Percentiles rank a stretch among this genome's conserved stretches.
Conservation (phyloP, 768 basidiomycete species). For the Boletus tylopilopsis region DNA sequence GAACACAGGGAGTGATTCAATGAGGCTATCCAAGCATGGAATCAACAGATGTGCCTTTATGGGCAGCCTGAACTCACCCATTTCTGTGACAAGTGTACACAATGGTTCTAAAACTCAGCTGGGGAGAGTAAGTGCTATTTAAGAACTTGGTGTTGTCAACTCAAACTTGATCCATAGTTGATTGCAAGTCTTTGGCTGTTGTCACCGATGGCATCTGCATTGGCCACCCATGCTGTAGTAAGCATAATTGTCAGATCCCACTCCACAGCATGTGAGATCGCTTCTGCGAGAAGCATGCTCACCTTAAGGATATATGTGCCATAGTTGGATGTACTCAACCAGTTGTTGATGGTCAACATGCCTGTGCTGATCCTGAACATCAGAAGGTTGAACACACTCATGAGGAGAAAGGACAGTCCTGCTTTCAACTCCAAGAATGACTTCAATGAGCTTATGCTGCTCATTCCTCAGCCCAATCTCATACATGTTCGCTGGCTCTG, state of each 20-base stretch:
- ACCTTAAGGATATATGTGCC: neutral
- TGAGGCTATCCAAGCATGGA: neutral
- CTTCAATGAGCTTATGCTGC: too few species aligned
- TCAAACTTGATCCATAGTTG: neutral
- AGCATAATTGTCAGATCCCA: neutral
- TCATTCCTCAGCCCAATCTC: too few species aligned
- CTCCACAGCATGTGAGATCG: neutral
- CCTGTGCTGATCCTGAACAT: too few species aligned
- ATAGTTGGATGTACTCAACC: constrained; percentile 19
- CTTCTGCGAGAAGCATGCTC: neutral
- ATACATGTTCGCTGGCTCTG: too few species aligned
- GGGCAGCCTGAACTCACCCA: neutral
- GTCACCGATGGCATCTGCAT: too few species aligned
- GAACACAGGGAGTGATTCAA: neutral
- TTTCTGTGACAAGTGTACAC: constrained; percentile 4
- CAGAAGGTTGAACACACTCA: too few species aligned
- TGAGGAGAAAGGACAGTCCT: too few species aligned
- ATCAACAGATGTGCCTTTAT: neutral
- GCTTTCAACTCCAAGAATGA: too few species aligned
- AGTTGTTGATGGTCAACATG: too few species aligned
- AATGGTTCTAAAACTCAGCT: neutral
- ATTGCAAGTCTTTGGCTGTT: neutral
- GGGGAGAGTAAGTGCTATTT: neutral
- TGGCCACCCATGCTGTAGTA: neutral
- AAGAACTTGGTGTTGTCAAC: too few species aligned